phyloP scores from a whole-genome alignment of 768 basidiomycete genomes.

The Suillus subluteus region DNA sequence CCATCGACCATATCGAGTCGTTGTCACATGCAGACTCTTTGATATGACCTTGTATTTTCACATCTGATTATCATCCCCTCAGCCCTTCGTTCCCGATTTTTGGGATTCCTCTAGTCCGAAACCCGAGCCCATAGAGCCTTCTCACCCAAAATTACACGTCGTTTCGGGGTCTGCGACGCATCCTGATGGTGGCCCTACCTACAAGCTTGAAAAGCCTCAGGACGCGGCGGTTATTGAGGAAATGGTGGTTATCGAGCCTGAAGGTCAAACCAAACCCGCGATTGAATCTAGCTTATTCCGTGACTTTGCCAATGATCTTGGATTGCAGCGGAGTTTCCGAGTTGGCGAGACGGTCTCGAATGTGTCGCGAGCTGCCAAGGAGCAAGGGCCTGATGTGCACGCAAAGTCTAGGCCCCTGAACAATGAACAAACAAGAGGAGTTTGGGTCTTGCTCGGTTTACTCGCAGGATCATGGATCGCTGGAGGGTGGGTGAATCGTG shows the following conservation, averaged over 20 bases:
- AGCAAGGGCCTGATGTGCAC: constrained; percentile 23
- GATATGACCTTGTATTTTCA: constrained; percentile 15
- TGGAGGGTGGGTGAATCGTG: constrained; percentile 36
- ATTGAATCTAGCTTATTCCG: constrained; percentile 29
- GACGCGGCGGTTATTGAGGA: constrained; percentile 13
- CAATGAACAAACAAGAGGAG: constrained; percentile 48
- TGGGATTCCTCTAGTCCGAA: constrained; percentile 54
- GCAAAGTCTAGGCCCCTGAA: constrained; percentile 39
- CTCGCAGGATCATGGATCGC: constrained; percentile 52
- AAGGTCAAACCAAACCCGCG: constrained; percentile 19
- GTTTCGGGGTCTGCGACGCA: constrained; percentile 52
- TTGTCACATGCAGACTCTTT: constrained; percentile 13
- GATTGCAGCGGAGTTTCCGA: constrained; percentile 37
- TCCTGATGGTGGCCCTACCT: constrained; percentile 49
- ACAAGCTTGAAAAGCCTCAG: constrained; percentile 39
- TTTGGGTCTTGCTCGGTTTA: constrained; percentile 52
- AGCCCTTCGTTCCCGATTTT: constrained; percentile 67
- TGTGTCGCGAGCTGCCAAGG: constrained; percentile 14
- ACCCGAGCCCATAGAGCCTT: constrained; percentile 27
- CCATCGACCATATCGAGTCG: constrained; percentile 14
- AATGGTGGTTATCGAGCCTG: constrained; percentile 3
- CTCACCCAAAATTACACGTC: constrained; percentile 52
- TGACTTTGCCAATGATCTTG: constrained; percentile 42
- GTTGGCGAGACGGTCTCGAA: constrained; percentile 22
- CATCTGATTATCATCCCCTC: constrained; percentile 13